A percentile compares a stretch with the other conserved stretches of the same genome.
Evolutionary conservation across 1,284 basidiomycete genomes (phyloP).

Genomic region (Mycena sp.): DNA sequence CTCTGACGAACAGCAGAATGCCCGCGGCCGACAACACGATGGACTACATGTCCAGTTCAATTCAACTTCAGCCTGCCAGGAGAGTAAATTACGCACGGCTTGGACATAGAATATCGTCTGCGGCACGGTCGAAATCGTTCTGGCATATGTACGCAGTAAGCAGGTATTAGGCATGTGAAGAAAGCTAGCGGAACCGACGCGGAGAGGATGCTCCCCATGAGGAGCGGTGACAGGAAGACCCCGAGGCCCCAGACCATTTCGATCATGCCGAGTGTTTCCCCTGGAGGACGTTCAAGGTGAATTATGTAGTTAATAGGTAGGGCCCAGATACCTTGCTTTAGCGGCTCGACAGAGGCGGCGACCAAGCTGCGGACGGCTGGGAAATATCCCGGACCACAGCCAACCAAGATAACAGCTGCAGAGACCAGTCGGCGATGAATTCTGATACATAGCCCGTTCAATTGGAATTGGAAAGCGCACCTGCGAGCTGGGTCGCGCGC

Average conservation of each 20-base stretch:
- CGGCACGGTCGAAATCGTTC: conserved; percentile 34
- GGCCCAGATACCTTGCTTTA: conserved; percentile 39
- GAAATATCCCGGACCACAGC: conserved; percentile 27
- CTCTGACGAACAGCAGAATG: conserved; percentile 14
- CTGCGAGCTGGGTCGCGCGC: conserved; percentile 25
- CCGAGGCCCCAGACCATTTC: conserved; percentile 43
- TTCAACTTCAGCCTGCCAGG: background rate
- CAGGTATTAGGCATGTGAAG: background rate
- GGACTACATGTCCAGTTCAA: background rate
- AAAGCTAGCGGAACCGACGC: conserved; percentile 26
- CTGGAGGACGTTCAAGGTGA: conserved; percentile 24
- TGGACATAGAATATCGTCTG: conserved; percentile 36
- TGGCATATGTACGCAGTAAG: background rate
- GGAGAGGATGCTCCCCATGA: conserved; percentile 35
- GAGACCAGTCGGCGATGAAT: too few species aligned
- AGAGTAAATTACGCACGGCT: conserved; percentile 23
- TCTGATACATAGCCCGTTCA: too few species aligned
- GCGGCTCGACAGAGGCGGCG: conserved; percentile 42
- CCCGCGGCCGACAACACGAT: conserved; percentile 11
- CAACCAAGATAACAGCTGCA: conserved; percentile 32
- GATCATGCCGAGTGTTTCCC: conserved; percentile 42
- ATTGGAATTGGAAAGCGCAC: too few species aligned
- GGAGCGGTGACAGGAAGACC: conserved; percentile 34
- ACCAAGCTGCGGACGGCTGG: conserved; percentile 41
- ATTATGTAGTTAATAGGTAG: background rate